phyloP scores from a whole-genome alignment of 768 basidiomycete genomes.

The Collybia nuda region DNA sequence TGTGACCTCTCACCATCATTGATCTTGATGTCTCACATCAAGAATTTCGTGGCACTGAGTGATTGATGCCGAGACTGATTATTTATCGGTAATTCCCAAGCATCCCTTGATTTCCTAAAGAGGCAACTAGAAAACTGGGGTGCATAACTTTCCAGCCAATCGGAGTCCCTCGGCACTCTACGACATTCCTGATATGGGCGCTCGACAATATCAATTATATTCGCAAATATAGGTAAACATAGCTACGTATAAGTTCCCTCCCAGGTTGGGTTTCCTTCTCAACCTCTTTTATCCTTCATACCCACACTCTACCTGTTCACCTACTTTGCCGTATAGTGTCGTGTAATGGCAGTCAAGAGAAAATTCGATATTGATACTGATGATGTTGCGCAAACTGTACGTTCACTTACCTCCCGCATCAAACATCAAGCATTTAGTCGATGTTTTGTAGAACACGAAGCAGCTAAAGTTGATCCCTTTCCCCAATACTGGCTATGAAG shows the following conservation, averaged over 20 bases:
- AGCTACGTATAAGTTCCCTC: conserved; percentile 26
- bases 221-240: conserved; percentile 22
- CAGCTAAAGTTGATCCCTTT: conserved; percentile 77
- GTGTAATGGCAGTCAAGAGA: conserved; percentile 69
- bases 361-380: conserved; percentile 65
- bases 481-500: conserved; percentile 61
- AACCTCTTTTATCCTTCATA: conserved; percentile 17
- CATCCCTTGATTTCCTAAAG: not conserved
- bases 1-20: too few species aligned
- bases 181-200: not conserved
- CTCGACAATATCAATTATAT: not conserved
- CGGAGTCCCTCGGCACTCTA: not conserved
- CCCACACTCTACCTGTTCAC: conserved; percentile 11
- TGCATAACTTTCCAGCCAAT: conserved; percentile 10
- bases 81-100: not conserved
- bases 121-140: conserved; percentile 19
- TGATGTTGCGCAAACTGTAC: conserved; percentile 51
- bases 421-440: conserved; percentile 5
- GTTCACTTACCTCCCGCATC: conserved; percentile 20
- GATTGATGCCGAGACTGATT: not conserved
- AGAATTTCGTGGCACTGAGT: too few species aligned
- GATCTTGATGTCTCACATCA: not conserved
- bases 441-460: conserved; percentile 49
- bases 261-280: conserved; percentile 6
- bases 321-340: conserved; percentile 10